A percentile compares a stretch with the other conserved stretches of the same genome.
These are phyloP conservation scores for Juncus inflexus DNA, from an alignment of 176 grass and related monocot species.

Conservation along the genomic window DNA sequence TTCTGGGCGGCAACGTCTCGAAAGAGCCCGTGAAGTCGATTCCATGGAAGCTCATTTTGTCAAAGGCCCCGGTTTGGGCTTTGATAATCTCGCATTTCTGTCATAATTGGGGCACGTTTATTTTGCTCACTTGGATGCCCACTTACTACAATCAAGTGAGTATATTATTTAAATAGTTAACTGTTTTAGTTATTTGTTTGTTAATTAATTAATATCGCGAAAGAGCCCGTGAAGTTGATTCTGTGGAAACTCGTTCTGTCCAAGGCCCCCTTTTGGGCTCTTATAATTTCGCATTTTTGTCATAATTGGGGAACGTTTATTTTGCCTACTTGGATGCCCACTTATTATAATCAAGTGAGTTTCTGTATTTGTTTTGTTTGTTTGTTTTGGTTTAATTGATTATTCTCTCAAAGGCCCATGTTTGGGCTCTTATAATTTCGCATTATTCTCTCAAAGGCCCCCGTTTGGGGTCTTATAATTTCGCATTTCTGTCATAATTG, in stretches of 20 bases:
- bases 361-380: too few relatives aligned
- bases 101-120: constrained; percentile 99
- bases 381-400: too few relatives aligned
- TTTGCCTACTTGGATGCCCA: constrained; percentile 98
- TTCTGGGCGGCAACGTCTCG: constrained; percentile 50
- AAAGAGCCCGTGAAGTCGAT: constrained; percentile 83
- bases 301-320: constrained; percentile 99
- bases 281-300: constrained; percentile 97
- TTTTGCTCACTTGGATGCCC: constrained; percentile 98
- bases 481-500: constrained; percentile 98
- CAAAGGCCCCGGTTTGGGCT: constrained; percentile 90
- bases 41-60: constrained; percentile 91
- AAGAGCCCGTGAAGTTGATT: constrained; percentile 77
- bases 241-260: constrained; percentile 90
- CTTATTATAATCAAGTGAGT: constrained; percentile 94
- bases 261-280: constrained; percentile 86
- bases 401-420: constrained; percentile 79
- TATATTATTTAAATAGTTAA: background rate
- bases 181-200: too few relatives aligned
- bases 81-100: constrained; percentile 98
- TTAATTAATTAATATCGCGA: constrained; percentile 18
- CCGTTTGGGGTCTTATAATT: constrained; percentile 95
- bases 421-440: constrained; percentile 60
- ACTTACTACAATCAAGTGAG: constrained; percentile 97
- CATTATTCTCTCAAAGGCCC: constrained; percentile 38